phyloP scores from a whole-genome alignment of 495 filamentous ascomycete genomes.

The Penicillium bialowiezense region DNA sequence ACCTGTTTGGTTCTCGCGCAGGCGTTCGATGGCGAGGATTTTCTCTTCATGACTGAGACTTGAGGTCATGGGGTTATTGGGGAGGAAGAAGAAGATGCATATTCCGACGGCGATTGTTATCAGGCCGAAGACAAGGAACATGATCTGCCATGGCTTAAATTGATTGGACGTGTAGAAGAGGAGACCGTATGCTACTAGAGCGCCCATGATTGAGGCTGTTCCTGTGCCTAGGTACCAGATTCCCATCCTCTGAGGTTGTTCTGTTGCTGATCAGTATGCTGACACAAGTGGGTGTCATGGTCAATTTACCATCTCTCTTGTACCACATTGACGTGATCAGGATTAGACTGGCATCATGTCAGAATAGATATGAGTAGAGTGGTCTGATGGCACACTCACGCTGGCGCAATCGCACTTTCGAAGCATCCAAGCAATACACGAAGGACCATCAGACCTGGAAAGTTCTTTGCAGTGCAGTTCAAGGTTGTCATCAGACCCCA shows the following conservation, averaged over 20 bases:
- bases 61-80: constrained; percentile 59
- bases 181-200: constrained; percentile 50
- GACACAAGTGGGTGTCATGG: not conserved
- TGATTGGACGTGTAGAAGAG: constrained; percentile 21
- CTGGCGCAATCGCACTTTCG: constrained; percentile 61
- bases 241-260: constrained; percentile 59
- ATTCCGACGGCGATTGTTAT: constrained; percentile 51
- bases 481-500: constrained; percentile 61
- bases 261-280: constrained; percentile 15
- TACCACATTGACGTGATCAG: constrained; percentile 35
- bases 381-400: constrained; percentile 36
- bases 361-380: constrained; percentile 38
- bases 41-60: constrained; percentile 47
- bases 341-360: constrained; percentile 40
- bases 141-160: constrained; percentile 50
- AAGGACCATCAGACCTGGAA: constrained; percentile 40
- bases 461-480: constrained; percentile 54
- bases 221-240: constrained; percentile 67
- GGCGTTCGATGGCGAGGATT: constrained; percentile 54
- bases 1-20: constrained; percentile 53
- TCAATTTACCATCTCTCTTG: constrained; percentile 20
- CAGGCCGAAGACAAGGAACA: constrained; percentile 59
- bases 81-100: constrained; percentile 54
- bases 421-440: constrained; percentile 66
- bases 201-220: constrained; percentile 59